phyloP scores from a whole-genome alignment of 148 eudicot genomes.

The Nepenthes mirabilis region DNA sequence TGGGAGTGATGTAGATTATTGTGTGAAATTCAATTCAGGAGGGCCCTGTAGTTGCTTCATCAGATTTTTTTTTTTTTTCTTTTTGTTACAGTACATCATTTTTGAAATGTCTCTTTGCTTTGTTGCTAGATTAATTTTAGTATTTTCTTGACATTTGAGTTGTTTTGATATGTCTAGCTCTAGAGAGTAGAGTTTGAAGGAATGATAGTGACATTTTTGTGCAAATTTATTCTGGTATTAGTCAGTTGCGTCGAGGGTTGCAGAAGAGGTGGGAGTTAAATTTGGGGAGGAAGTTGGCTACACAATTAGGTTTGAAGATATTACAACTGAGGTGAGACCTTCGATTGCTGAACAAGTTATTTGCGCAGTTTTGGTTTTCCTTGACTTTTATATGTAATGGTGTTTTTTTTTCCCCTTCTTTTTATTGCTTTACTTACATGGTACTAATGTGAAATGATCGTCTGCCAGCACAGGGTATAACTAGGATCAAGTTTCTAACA shows the following conservation, averaged over 20 bases:
- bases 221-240: slow-evolving; percentile 15
- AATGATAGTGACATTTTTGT: background rate
- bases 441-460: slow-evolving; percentile 12
- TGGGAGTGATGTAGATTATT: background rate
- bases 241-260: slow-evolving; percentile 92
- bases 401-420: too few relatives aligned
- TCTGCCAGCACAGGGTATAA: slow-evolving; percentile 62
- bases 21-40: too few relatives aligned
- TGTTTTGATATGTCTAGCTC: too few relatives aligned
- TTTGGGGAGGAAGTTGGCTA: slow-evolving; percentile 99
- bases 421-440: slow-evolving; percentile 6
- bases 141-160: too few relatives aligned
- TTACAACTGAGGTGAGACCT: slow-evolving; percentile 48
- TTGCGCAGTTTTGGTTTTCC: background rate
- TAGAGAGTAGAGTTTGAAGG: background rate
- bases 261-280: slow-evolving; percentile 92
- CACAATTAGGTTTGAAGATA: slow-evolving; percentile 92
- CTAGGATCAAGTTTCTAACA: slow-evolving; percentile 86
- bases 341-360: background rate
- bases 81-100: too few relatives aligned
- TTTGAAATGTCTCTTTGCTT: background rate
- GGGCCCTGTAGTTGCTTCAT: too few relatives aligned
- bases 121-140: background rate
- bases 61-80: too few relatives aligned
- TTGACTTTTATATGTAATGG: too few relatives aligned